Evolutionary conservation across 345 rosid species (phyloP).

Genomic region (Rhodomyrtus tomentosa): DNA sequence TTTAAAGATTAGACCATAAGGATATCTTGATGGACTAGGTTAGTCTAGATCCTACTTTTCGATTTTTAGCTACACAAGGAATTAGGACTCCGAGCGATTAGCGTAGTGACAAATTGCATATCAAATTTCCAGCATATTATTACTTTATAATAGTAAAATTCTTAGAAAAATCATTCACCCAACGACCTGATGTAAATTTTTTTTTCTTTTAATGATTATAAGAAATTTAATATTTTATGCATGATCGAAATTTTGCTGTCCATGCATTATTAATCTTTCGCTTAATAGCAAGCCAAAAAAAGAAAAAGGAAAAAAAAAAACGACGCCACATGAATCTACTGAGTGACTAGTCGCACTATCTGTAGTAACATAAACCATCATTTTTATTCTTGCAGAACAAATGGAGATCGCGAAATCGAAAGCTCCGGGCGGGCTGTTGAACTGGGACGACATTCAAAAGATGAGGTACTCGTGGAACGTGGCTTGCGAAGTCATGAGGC

Average conservation of each 20-base stretch:
- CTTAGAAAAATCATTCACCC: background rate
- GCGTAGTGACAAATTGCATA: background rate
- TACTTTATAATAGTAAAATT: background rate
- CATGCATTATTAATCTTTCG: background rate
- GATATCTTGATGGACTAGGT: background rate
- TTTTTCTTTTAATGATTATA: background rate
- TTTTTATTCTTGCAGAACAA: slow-evolving; percentile 17
- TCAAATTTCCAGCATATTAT: background rate
- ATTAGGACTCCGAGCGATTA: background rate
- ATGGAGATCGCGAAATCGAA: slow-evolving; percentile 25
- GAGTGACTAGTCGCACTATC: too few relatives aligned
- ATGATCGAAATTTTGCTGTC: background rate
- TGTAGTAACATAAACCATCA: too few relatives aligned
- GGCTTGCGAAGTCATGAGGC: slow-evolving; percentile 40
- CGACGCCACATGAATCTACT: background rate
- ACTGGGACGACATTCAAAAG: slow-evolving; percentile 33
- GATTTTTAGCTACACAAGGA: background rate
- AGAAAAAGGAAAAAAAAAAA: background rate
- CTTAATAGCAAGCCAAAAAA: too few relatives aligned
- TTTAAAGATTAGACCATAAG: background rate
- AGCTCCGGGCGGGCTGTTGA: slow-evolving; percentile 14
- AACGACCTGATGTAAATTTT: background rate
- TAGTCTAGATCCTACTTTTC: background rate
- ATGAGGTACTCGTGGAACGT: slow-evolving; percentile 47
- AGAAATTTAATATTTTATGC: background rate